These are phyloP conservation scores for Verticillium klebahnii DNA, from an alignment of 2,329 filamentous ascomycete species.

Conservation along the genomic window DNA sequence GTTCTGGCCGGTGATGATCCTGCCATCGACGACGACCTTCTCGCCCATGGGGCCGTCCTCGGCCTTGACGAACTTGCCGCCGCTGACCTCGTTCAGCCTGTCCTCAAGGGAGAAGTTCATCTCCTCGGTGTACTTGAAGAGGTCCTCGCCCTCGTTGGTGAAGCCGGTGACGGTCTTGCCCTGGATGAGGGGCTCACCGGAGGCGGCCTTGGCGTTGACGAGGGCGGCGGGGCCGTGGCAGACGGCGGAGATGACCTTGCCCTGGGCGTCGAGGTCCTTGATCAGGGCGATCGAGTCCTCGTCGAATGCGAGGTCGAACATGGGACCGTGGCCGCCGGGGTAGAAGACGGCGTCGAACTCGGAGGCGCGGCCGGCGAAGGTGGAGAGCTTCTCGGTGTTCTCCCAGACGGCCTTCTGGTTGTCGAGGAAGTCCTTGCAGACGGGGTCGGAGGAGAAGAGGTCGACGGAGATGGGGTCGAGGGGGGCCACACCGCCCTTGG, in stretches of 20 bases:
- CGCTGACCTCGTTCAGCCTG: constrained; percentile 41
- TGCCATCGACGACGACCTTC: constrained; percentile 46
- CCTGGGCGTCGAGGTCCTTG: constrained; percentile 54
- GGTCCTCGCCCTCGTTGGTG: constrained; percentile 50
- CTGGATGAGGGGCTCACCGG: constrained; percentile 49
- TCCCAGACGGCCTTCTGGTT: constrained; percentile 58
- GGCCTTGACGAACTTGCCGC: constrained; percentile 54
- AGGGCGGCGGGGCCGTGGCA: constrained; percentile 66
- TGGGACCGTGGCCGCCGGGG: constrained; percentile 57
- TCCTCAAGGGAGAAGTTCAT: constrained; percentile 59
- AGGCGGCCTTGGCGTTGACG: constrained; percentile 46
- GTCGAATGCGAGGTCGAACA: constrained; percentile 62
- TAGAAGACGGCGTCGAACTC: constrained; percentile 61
- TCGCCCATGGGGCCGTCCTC: constrained; percentile 39
- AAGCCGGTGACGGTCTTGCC: constrained; percentile 59
- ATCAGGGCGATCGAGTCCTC: constrained; percentile 54
- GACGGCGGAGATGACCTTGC: constrained; percentile 61
- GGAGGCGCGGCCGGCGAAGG: constrained; percentile 48
- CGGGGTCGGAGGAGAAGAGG: constrained; percentile 46
- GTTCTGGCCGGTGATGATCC: constrained; percentile 55
- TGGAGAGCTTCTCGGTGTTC: constrained; percentile 53
- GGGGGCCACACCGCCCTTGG: constrained; percentile 56
- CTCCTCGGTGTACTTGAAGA: constrained; percentile 41
- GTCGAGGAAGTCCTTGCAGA: constrained; percentile 49
- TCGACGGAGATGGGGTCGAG: constrained; percentile 57